These are phyloP conservation scores for Hydrangea macrophylla DNA, from an alignment of 148 eudicot genomes.

Conservation along the genomic window DNA sequence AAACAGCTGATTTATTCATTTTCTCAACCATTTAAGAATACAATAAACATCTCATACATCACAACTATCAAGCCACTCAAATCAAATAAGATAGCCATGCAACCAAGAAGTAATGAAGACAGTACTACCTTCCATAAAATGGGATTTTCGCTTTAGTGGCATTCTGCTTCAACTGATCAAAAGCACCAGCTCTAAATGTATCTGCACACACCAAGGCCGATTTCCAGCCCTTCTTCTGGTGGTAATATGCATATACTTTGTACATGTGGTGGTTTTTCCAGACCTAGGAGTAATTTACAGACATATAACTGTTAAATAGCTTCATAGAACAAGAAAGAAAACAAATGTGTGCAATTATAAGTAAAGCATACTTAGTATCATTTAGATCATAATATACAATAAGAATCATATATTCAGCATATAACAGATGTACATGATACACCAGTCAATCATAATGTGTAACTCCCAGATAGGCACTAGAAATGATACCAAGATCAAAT, in stretches of 20 bases:
- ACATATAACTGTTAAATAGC: not conserved
- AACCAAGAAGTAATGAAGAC: slow-evolving; percentile 1
- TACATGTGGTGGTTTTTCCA: slow-evolving; percentile 96
- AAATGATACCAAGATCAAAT: not conserved
- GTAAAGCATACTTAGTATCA: not conserved
- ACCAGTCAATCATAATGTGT: not conserved
- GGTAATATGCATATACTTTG: slow-evolving; percentile 92
- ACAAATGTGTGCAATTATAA: not conserved
- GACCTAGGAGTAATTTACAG: slow-evolving; percentile 51
- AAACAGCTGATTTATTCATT: too few species aligned
- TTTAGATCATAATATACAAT: not conserved
- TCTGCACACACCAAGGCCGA: slow-evolving; percentile 97
- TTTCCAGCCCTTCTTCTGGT: slow-evolving; percentile 96
- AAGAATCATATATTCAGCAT: too few species aligned
- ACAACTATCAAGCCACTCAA: slow-evolving; percentile 2
- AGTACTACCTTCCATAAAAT: slow-evolving; percentile 94
- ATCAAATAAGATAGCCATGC: too few species aligned
- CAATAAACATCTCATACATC: not conserved
- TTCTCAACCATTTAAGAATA: not conserved
- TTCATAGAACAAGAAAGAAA: not conserved
- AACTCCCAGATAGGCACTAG: not conserved
- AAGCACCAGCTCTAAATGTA: slow-evolving; percentile 99
- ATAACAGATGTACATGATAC: not conserved
- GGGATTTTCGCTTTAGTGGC: slow-evolving; percentile 98
- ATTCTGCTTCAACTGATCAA: slow-evolving; percentile 98